Percentiles rank a stretch among this genome's conserved stretches.
Conservation (phyloP, 2,329 filamentous ascomycete species). For the Aspergillus sp. region DNA sequence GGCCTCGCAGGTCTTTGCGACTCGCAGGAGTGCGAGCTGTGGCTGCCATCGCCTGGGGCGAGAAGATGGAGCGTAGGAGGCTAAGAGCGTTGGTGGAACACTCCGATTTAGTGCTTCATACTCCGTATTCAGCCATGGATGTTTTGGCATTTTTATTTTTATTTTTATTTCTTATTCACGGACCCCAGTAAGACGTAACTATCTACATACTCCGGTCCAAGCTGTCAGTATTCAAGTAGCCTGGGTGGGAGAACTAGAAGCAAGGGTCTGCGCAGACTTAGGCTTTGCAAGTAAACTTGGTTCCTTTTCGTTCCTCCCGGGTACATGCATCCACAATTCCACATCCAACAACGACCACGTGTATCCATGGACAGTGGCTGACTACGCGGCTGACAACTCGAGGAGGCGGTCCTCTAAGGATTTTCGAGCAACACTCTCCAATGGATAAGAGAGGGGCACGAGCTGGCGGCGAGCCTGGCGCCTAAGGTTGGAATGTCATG, state of each 20-base stretch:
- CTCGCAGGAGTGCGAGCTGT: neutral
- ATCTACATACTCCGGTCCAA: neutral
- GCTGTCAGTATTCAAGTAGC: neutral
- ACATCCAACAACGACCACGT: constrained; percentile 19
- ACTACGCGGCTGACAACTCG: constrained; percentile 20
- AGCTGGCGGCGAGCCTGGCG: constrained; percentile 1
- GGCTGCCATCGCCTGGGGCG: neutral
- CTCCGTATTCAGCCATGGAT: too few species aligned
- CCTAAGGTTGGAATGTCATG: neutral
- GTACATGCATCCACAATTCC: constrained; percentile 8
- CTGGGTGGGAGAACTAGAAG: neutral
- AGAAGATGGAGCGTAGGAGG: neutral
- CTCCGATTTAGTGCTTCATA: neutral
- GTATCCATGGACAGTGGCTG: constrained; percentile 11
- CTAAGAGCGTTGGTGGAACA: neutral
- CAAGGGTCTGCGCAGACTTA: constrained; percentile 1
- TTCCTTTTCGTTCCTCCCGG: constrained; percentile 11
- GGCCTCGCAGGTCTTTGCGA: neutral
- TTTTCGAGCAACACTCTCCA: constrained; percentile 10
- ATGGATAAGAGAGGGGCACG: constrained; percentile 3
- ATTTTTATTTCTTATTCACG: neutral
- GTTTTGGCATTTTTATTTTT: neutral
- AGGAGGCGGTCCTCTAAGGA: neutral
- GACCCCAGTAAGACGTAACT: neutral
- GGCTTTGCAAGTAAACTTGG: neutral